Evolutionary conservation across 768 basidiomycete species (phyloP), one percentile per base, ranked within the genome.

Genomic region (Boletus rex-veris): DNA sequence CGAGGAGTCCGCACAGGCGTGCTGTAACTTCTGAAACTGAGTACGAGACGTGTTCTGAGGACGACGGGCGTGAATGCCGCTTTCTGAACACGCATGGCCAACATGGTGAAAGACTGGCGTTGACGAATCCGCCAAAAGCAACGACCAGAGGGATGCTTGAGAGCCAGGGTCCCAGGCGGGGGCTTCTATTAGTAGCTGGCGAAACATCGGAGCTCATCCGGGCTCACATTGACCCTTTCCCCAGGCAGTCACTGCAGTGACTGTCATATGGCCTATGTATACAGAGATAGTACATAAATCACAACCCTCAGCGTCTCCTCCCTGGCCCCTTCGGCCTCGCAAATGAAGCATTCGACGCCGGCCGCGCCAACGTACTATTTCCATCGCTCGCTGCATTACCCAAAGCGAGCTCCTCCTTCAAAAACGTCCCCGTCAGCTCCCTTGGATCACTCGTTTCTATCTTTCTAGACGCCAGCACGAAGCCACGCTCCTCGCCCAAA

Each of bases 391-490:
- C n/a, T 5, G 45, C 47, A 33, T 48, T 55, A 12, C 52, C 53
- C 15, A 77, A 58, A 7, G 76, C 77, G 19, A 95, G 74, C 60
- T 87, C 84, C 11, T 76, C 67, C 52, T 73, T 77, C 50, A 97
- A 68, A 62, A 78, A 86, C 0, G 72, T 70, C 60, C 84, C 85
- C 36, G 84, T 78, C 14, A 97, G 59, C 62, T 95, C 93, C 15
- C 61, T 57, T 0, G 90, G 87, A 60, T 92, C 85, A 0, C 90
- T 89, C 0, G 90, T 95, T 66, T 96, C 90, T 50, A 95, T 76
- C 75, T 83, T 95, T 63, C 81, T 79, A 16, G 80, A 61, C 3
- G 77, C 75, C 12, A 84, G 55, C 21, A 61, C 55, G 9, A 76
- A 71, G 26, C 73, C 73, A 16, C 75, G 72, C 46, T 70, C 72